Conservation (phyloP, 2,329 filamentous ascomycete genomes). For the Sporothrix schenckii region DNA sequence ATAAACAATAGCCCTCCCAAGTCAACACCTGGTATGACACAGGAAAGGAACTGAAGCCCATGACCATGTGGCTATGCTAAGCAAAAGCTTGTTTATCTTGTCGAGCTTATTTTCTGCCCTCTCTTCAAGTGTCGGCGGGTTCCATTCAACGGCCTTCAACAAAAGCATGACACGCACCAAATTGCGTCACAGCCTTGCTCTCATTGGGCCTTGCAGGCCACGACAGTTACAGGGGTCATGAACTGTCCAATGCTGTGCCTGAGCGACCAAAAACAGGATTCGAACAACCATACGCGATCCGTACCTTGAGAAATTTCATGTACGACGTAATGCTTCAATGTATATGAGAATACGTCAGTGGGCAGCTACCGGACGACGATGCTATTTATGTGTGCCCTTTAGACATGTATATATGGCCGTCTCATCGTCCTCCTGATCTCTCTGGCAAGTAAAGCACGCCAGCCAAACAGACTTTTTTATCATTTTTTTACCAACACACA, state of each 20-base stretch:
- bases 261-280: conserved; percentile 7
- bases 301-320: not conserved
- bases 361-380: not conserved
- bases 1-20: no score
- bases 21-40: no score
- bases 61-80: not conserved
- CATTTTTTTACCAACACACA: not conserved
- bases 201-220: conserved; percentile 13
- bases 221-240: not conserved
- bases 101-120: not conserved
- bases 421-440: not conserved
- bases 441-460: not conserved
- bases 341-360: not conserved
- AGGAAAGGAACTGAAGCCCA: not conserved
- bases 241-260: not conserved
- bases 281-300: not conserved
- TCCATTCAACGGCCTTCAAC: conserved; percentile 4
- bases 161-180: conserved; percentile 1
- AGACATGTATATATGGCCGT: not conserved
- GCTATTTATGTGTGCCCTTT: not conserved
- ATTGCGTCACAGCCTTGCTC: conserved; percentile 17
- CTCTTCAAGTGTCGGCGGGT: not conserved
- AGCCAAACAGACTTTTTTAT: not conserved
- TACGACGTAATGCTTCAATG: not conserved
- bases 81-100: conserved; percentile 7